Conservation (phyloP, 1,284 basidiomycete genomes). For the Moniliella sp. region DNA sequence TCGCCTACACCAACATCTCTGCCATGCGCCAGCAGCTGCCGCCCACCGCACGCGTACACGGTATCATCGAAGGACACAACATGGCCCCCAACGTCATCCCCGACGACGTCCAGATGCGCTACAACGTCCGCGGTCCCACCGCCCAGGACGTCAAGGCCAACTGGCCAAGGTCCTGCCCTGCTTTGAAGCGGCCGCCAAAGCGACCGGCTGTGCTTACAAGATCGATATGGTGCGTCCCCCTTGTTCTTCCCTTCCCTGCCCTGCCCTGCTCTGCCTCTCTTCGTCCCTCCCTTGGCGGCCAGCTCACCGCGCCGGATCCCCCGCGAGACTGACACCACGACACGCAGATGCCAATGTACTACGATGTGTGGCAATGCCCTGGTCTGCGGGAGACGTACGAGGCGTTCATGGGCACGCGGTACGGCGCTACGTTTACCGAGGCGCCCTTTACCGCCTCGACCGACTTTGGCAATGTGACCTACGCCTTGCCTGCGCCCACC, state of each 20-base stretch:
- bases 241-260: too few relatives aligned
- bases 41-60: slow-evolving; percentile 40
- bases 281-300: too few relatives aligned
- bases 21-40: slow-evolving; percentile 53
- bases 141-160: slow-evolving; percentile 41
- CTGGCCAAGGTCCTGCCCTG: slow-evolving; percentile 42
- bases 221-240: too few relatives aligned
- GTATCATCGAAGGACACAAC: slow-evolving; percentile 30
- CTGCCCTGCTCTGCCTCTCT: too few relatives aligned
- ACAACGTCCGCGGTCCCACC: slow-evolving; percentile 48
- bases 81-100: slow-evolving; percentile 46
- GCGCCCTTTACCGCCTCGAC: slow-evolving; percentile 14
- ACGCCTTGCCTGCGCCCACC: slow-evolving; percentile 30
- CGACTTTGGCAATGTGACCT: slow-evolving; percentile 34
- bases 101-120: slow-evolving; percentile 50
- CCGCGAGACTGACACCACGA: too few relatives aligned
- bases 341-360: slow-evolving; percentile 23
- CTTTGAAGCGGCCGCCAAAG: slow-evolving; percentile 51
- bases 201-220: slow-evolving; percentile 47
- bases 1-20: slow-evolving; percentile 54
- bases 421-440: slow-evolving; percentile 1
- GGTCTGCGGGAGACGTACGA: slow-evolving; percentile 13
- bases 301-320: too few relatives aligned
- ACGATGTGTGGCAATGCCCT: slow-evolving; percentile 26
- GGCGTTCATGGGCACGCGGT: slow-evolving; percentile 26